Evolutionary conservation across 495 filamentous ascomycete genomes (phyloP).

Genomic region (Penicillium turbatum): DNA sequence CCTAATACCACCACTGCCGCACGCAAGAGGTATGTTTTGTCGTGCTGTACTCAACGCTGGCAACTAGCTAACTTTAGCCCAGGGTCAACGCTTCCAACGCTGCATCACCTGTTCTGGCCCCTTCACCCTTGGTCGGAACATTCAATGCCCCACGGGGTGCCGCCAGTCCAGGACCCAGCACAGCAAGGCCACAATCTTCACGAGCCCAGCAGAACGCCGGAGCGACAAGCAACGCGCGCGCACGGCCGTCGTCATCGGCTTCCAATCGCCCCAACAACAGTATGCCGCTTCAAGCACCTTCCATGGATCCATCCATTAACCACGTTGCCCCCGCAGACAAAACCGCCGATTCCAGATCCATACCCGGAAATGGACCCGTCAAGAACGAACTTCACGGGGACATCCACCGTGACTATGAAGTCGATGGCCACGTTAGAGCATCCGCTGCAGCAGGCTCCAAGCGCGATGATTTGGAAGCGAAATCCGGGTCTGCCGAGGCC

Average conservation of each 20-base stretch:
- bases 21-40: conserved; percentile 63
- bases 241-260: conserved; percentile 56
- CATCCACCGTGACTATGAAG: conserved; percentile 22
- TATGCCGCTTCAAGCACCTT: conserved; percentile 18
- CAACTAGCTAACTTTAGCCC: conserved; percentile 10
- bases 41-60: background rate
- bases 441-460: conserved; percentile 20
- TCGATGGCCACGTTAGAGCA: conserved; percentile 31
- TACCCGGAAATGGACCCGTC: conserved; percentile 28
- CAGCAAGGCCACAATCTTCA: conserved; percentile 54
- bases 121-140: conserved; percentile 64
- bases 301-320: conserved; percentile 1
- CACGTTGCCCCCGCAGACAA: conserved; percentile 26
- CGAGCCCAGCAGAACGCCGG: conserved; percentile 66
- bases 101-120: conserved; percentile 64
- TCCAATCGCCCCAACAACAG: conserved; percentile 44
- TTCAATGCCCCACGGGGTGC: conserved; percentile 50
- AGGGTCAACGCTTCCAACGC: conserved; percentile 51
- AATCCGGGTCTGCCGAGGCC: conserved; percentile 28
- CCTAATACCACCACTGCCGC: conserved; percentile 53
- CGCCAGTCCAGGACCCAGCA: conserved; percentile 42
- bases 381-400: conserved; percentile 33
- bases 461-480: conserved; percentile 33
- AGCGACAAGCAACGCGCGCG: conserved; percentile 51
- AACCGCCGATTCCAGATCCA: conserved; percentile 32